These are phyloP conservation scores for Lachancea kluyveri DNA, from an alignment of 805 yeast genomes.

Conservation along the genomic window DNA sequence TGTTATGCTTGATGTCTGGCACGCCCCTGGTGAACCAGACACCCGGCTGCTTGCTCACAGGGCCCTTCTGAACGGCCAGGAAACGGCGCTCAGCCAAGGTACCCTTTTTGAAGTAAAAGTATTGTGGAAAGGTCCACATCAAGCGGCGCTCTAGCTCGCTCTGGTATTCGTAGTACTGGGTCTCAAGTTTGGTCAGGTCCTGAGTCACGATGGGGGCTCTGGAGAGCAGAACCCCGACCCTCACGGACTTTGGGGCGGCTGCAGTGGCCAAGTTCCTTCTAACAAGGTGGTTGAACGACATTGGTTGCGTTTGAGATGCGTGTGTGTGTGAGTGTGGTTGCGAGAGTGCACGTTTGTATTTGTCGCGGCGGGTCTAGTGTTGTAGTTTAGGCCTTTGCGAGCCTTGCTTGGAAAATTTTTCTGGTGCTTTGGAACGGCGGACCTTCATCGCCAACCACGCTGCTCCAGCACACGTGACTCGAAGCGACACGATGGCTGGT, in stretches of 20 bases:
- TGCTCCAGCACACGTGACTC: no score
- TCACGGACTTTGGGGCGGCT: constrained; percentile 18
- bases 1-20: constrained; percentile 80
- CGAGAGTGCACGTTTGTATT: no score
- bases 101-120: constrained; percentile 86
- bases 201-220: constrained; percentile 83
- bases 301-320: no score
- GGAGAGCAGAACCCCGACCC: constrained; percentile 59
- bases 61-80: constrained; percentile 67
- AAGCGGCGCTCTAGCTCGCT: constrained; percentile 79
- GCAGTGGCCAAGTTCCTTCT: constrained; percentile 11
- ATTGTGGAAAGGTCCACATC: constrained; percentile 97
- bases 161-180: constrained; percentile 74
- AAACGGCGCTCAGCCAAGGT: constrained; percentile 81
- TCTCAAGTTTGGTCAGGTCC: constrained; percentile 65
- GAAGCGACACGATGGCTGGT: no score
- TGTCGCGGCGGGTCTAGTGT: no score
- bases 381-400: no score
- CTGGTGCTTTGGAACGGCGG: no score
- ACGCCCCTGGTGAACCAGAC: constrained; percentile 77
- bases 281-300: constrained; percentile 5
- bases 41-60: constrained; percentile 64
- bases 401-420: no score
- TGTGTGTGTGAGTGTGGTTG: no score
- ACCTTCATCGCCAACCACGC: no score